Evolutionary conservation across 2,329 filamentous ascomycete species (phyloP), one percentile per base, ranked within the genome.

Genomic region (Trichoderma pleuroti): DNA sequence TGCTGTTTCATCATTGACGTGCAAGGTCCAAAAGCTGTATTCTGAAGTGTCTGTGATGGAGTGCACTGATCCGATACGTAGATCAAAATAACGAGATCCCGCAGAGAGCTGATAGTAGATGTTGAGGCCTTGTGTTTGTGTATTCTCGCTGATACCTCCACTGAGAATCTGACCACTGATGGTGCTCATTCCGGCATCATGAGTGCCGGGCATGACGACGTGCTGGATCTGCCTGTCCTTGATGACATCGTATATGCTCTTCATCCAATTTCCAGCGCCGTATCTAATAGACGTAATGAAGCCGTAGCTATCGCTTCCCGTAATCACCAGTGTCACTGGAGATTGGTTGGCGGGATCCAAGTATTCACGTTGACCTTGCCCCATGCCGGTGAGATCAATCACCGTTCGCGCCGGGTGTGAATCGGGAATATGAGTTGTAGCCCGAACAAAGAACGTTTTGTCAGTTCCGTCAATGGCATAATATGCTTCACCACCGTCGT

Each of bases 111-210:
- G 85, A 57, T 82, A 76, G 72, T 82, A 81, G 66, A 85, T 80
- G 72, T 80, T 78, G 60, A 85, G 75, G 14, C 80, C 81, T 65
- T 86, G 85, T 0, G 82, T 84, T 70, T 84, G 80, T 0, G 81
- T 84, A 70, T 85, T 85, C 12, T 75, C 72, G n/a, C 76, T 75
- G 21, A 76, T 76, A 4, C 81, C 83, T 12, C 82, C 77, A 42
- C 79, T 76, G 1, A 52, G 42, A 5, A 83, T 82, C 16, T 76
- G 73, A 60, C 74, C 69, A 16, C 76, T 81, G 72, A 84, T 83
- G 1, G 72, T 77, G 28, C 79, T 81, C 83, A 86, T 86, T n/a
- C 84, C 84, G 0, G 83, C 78, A 70, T 86, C 83, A 71, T 86
- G 84, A 4, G 82, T 81, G 10, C 84, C 84, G 0, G 84, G 84